phyloP scores from a whole-genome alignment of 257 asterid species.

The Nicotiana attenuata region DNA sequence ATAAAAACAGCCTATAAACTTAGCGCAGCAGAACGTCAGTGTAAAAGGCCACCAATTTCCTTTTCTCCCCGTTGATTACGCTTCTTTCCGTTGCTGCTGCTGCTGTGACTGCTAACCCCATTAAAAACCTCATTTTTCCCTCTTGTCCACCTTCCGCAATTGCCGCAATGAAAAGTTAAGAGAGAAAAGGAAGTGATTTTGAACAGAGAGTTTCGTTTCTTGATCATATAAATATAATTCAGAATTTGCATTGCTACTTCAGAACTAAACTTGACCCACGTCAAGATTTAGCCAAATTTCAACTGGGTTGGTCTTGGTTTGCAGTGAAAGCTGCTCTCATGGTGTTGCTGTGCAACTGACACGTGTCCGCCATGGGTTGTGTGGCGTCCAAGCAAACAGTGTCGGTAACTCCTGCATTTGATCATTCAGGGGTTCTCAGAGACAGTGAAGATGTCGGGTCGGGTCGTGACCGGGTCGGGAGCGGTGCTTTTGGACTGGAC shows the following conservation, averaged over 20 bases:
- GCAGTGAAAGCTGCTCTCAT: neutral
- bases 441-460: slow-evolving; percentile 16
- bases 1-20: neutral
- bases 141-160: slow-evolving; percentile 39
- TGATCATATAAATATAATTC: slow-evolving; percentile 18
- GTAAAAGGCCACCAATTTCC: slow-evolving; percentile 1
- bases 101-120: slow-evolving; percentile 29
- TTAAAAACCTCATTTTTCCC: neutral
- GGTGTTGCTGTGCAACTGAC: neutral
- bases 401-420: slow-evolving; percentile 76
- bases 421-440: slow-evolving; percentile 63
- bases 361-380: slow-evolving; percentile 59
- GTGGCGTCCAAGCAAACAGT: slow-evolving; percentile 81
- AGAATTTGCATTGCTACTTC: slow-evolving; percentile 9
- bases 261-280: slow-evolving; percentile 31
- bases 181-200: slow-evolving; percentile 18
- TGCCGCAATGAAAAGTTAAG: slow-evolving; percentile 32
- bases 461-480: slow-evolving; percentile 4
- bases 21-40: neutral
- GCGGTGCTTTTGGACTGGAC: slow-evolving; percentile 58
- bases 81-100: slow-evolving; percentile 12
- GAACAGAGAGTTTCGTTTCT: slow-evolving; percentile 8
- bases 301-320: slow-evolving; percentile 38
- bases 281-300: slow-evolving; percentile 39
- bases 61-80: slow-evolving; percentile 68